Evolutionary conservation across 2,329 filamentous ascomycete genomes (phyloP).

Genomic region (Xylaria sp.): DNA sequence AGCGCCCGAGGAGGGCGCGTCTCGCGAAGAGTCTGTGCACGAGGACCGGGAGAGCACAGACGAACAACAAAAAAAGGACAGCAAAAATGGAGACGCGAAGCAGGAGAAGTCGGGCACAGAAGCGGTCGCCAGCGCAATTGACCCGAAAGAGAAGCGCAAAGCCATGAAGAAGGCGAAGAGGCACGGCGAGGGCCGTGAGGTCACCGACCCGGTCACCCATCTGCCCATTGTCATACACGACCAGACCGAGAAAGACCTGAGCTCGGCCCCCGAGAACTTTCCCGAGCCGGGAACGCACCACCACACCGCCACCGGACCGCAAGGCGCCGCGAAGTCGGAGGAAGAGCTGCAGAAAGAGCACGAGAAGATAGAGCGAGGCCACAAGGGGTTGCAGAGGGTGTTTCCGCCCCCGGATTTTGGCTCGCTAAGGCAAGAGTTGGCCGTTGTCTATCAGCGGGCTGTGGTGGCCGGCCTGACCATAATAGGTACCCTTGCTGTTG

Average conservation of each 20-base stretch:
- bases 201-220: slow-evolving; percentile 75
- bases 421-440: slow-evolving; percentile 40
- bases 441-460: slow-evolving; percentile 38
- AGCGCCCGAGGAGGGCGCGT: slow-evolving; percentile 10
- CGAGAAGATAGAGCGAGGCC: slow-evolving; percentile 40
- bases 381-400: slow-evolving; percentile 46
- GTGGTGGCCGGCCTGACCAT: slow-evolving; percentile 42
- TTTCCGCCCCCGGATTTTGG: slow-evolving; percentile 55
- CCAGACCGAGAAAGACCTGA: slow-evolving; percentile 64
- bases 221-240: slow-evolving; percentile 70
- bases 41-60: slow-evolving; percentile 14
- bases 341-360: slow-evolving; percentile 43
- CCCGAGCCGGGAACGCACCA: slow-evolving; percentile 41
- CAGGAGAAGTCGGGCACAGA: slow-evolving; percentile 40
- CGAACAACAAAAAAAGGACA: slow-evolving; percentile 4
- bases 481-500: slow-evolving; percentile 34
- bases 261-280: slow-evolving; percentile 41
- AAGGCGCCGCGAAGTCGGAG: slow-evolving; percentile 44
- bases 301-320: slow-evolving; percentile 42
- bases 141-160: slow-evolving; percentile 52
- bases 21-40: slow-evolving; percentile 14
- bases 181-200: slow-evolving; percentile 57
- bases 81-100: slow-evolving; percentile 16
- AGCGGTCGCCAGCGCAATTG: slow-evolving; percentile 40
- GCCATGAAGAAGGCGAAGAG: slow-evolving; percentile 49